Conservation (phyloP, 352 stramenopile species). For the Phytophthora cryptogea region DNA sequence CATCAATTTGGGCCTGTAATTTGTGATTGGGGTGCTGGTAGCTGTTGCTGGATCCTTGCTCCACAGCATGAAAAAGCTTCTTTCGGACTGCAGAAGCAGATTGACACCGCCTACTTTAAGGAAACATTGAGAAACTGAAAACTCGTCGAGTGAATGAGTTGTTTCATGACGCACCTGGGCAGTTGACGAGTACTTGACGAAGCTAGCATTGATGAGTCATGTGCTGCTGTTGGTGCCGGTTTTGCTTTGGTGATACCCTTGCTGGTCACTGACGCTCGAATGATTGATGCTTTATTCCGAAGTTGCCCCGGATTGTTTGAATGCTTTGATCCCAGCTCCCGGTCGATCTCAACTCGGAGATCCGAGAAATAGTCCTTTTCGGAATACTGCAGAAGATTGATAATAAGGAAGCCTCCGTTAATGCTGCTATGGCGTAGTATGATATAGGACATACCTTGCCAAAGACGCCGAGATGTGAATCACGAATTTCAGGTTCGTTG, state of each 20-base stretch:
- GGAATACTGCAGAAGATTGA: constrained; percentile 9
- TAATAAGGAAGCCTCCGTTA: not conserved
- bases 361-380: constrained; percentile 31
- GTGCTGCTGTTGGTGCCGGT: not conserved
- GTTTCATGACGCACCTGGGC: constrained; percentile 19
- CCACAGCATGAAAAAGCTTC: constrained; percentile 62
- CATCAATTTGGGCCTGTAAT: constrained; percentile 41
- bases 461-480: constrained; percentile 19
- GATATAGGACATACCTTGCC: constrained; percentile 21
- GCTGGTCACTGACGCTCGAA: constrained; percentile 12
- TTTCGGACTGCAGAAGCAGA: constrained; percentile 71
- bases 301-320: constrained; percentile 14
- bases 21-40: constrained; percentile 38
- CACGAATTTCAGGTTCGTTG: constrained; percentile 11
- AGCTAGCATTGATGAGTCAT: constrained; percentile 15
- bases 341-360: constrained; percentile 30
- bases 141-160: not conserved
- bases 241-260: constrained; percentile 17
- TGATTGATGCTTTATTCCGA: constrained; percentile 28
- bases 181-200: constrained; percentile 33
- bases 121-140: not conserved
- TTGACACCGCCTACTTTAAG: constrained; percentile 52
- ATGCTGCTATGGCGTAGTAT: too few species aligned
- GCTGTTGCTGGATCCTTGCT: constrained; percentile 43
- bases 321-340: constrained; percentile 20